Evolutionary conservation across 805 yeast genomes (phyloP).

Genomic region (Candida sonorensis): DNA sequence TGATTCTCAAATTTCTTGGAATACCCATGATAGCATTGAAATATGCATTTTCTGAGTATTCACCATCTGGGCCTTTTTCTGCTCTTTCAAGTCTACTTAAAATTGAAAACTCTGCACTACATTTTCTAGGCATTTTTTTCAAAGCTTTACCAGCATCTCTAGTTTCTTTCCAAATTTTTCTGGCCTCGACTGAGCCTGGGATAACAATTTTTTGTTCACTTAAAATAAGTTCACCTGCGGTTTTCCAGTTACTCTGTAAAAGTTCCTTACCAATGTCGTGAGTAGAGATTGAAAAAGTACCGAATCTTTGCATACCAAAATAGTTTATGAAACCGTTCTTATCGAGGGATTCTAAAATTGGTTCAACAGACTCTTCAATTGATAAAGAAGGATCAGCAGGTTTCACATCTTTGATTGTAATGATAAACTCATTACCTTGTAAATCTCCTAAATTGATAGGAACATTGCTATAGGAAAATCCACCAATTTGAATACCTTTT

Average conservation of each 20-base stretch:
- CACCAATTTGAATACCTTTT: constrained; percentile 74
- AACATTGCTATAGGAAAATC: constrained; percentile 58
- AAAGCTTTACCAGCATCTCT: constrained; percentile 59
- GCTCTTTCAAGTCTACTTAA: constrained; percentile 54
- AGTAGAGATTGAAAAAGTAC: constrained; percentile 90
- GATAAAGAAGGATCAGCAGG: constrained; percentile 26
- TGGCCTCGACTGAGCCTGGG: constrained; percentile 78
- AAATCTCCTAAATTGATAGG: constrained; percentile 75
- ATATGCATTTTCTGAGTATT: constrained; percentile 47
- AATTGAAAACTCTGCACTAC: constrained; percentile 77
- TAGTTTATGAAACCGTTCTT: constrained; percentile 83
- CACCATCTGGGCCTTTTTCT: constrained; percentile 37
- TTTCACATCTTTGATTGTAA: constrained; percentile 72
- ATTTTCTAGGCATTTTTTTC: constrained; percentile 76
- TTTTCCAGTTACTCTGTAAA: constrained; percentile 68
- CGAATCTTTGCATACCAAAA: constrained; percentile 98
- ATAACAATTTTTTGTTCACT: constrained; percentile 80
- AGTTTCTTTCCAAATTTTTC: constrained; percentile 75
- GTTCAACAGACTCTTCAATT: constrained; percentile 39
- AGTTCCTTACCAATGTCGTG: constrained; percentile 76
- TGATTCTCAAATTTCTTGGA: constrained; percentile 85
- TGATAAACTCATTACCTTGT: constrained; percentile 80
- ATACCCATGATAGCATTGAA: constrained; percentile 79
- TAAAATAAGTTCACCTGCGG: constrained; percentile 70
- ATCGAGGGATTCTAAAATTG: constrained; percentile 51